Conservation (phyloP, 768 basidiomycete species). For the Lentinula guzmanii region DNA sequence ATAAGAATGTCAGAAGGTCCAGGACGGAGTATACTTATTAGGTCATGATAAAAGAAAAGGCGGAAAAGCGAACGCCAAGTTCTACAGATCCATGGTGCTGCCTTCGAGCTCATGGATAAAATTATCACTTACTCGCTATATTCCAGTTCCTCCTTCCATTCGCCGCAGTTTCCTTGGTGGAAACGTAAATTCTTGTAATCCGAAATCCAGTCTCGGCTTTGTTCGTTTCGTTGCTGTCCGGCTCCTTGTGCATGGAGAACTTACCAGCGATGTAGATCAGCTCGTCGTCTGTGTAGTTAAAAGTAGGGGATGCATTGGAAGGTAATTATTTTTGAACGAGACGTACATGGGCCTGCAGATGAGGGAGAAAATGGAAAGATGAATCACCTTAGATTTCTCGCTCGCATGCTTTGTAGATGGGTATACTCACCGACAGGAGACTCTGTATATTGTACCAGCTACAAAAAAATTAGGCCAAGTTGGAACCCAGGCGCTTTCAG, state of each 20-base stretch:
- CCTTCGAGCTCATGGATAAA: no score
- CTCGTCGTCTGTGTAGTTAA: constrained; percentile 21
- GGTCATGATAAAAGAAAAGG: no score
- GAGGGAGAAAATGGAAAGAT: neutral
- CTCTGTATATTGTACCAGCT: constrained; percentile 25
- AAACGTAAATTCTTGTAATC: constrained; percentile 29
- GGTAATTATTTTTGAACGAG: neutral
- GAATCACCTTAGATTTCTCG: neutral
- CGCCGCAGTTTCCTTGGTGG: constrained; percentile 20
- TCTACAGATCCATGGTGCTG: neutral
- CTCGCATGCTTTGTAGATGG: no score
- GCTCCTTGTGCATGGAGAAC: constrained; percentile 12
- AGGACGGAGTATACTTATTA: no score
- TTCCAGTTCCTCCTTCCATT: constrained; percentile 31
- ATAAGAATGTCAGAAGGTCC: neutral
- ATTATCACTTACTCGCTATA: constrained; percentile 21
- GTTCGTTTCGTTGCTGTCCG: constrained; percentile 14
- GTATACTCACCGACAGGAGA: constrained; percentile 24
- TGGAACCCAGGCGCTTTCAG: neutral
- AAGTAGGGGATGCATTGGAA: neutral
- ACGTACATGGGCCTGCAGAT: constrained; percentile 20
- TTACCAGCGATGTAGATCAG: constrained; percentile 26
- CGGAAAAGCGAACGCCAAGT: no score
- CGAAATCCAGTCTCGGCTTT: constrained; percentile 19
- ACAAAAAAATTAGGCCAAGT: neutral